A percentile compares a stretch with the other conserved stretches of the same genome.
Conservation (phyloP, 164 flowering plant species). For the Echeveria elegans region DNA sequence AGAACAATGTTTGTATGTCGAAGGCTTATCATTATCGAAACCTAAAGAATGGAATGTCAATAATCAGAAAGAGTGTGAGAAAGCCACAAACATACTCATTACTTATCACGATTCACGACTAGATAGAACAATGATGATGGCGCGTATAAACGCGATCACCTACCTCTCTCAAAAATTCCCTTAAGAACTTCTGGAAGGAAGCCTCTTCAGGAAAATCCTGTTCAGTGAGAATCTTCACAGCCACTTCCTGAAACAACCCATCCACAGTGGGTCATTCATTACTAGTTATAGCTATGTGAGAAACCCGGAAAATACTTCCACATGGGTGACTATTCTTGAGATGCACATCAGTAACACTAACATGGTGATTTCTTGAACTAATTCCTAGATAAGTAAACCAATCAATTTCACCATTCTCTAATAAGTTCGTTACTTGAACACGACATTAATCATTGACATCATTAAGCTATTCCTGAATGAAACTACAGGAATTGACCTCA, state of each 20-base stretch:
- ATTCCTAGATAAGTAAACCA: too few relatives aligned
- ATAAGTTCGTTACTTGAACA: too few relatives aligned
- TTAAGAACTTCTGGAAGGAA: conserved; percentile 17
- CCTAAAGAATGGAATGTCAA: background rate
- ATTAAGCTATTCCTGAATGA: too few relatives aligned
- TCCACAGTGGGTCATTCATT: background rate
- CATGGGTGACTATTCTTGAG: too few relatives aligned
- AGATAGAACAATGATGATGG: too few relatives aligned
- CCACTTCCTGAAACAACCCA: conserved; percentile 67
- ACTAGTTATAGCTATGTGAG: background rate
- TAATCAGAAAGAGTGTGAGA: background rate
- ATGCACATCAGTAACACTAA: too few relatives aligned
- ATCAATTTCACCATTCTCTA: too few relatives aligned
- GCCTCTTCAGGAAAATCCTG: conserved; percentile 82
- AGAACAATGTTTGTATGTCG: conserved; percentile 11
- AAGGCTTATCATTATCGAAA: conserved; percentile 8
- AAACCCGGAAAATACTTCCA: too few relatives aligned
- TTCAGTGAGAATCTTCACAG: conserved; percentile 97
- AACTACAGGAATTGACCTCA: too few relatives aligned
- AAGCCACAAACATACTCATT: background rate
- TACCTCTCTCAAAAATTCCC: conserved; percentile 93
- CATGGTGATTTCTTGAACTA: too few relatives aligned
- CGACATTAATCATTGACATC: too few relatives aligned
- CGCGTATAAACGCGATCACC: too few relatives aligned
- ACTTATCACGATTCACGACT: background rate